These are phyloP conservation scores for Jaapia argillacea DNA, from an alignment of 768 basidiomycete species.

Conservation along the genomic window DNA sequence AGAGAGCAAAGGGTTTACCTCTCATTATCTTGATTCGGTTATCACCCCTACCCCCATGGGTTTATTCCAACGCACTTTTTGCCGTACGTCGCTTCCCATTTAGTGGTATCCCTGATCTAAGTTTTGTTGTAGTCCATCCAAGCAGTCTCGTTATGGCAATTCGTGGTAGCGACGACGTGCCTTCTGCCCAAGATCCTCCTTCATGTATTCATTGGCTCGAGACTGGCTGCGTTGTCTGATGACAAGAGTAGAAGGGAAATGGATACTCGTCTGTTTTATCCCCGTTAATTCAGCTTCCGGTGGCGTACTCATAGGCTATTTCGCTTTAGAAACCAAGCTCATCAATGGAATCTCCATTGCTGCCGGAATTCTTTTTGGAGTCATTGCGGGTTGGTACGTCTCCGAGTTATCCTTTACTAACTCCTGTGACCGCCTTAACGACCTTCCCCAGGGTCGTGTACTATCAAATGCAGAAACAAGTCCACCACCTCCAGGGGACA, in stretches of 20 bases:
- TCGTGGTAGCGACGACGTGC: slow-evolving; percentile 61
- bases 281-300: slow-evolving; percentile 1
- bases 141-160: slow-evolving; percentile 67
- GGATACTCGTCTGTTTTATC: slow-evolving; percentile 53
- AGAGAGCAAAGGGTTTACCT: slow-evolving; percentile 72
- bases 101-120: slow-evolving; percentile 1
- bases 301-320: slow-evolving; percentile 3
- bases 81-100: slow-evolving; percentile 39
- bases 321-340: slow-evolving; percentile 52
- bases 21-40: slow-evolving; percentile 74
- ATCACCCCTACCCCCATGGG: slow-evolving; percentile 82
- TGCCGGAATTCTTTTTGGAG: slow-evolving; percentile 46
- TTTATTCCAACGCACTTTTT: slow-evolving; percentile 75
- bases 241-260: slow-evolving; percentile 63
- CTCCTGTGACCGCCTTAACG: too few species aligned
- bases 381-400: slow-evolving; percentile 59
- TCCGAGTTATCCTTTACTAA: too few species aligned
- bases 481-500: slow-evolving; percentile 7
- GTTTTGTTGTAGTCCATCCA: slow-evolving; percentile 46
- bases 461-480: slow-evolving; percentile 11
- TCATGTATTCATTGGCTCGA: slow-evolving; percentile 71
- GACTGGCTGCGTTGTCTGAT: slow-evolving; percentile 65
- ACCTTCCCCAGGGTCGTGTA: slow-evolving; percentile 14
- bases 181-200: slow-evolving; percentile 64
- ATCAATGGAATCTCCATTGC: slow-evolving; percentile 52